Percentiles rank a stretch among this genome's conserved stretches.
These are phyloP conservation scores for Apophysomyces variabilis DNA, from an alignment of 371 early-diverging fungal species.

Conservation along the genomic window DNA sequence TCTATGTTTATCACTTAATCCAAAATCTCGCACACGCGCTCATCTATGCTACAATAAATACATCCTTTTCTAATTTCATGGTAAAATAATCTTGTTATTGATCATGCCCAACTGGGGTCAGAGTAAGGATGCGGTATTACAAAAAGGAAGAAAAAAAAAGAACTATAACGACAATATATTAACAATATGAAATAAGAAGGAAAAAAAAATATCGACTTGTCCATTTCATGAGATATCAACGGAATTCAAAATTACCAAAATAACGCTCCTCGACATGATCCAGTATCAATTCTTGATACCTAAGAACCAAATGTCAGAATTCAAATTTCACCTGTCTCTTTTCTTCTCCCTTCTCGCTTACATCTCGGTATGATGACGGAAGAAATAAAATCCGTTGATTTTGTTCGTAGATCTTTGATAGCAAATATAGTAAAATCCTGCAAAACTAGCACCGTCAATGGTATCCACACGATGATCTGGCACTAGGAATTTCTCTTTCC, in stretches of 20 bases:
- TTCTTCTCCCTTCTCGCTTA: constrained; percentile 24
- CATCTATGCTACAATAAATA: too few relatives aligned
- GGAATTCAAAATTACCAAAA: constrained; percentile 66
- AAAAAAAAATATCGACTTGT: too few relatives aligned
- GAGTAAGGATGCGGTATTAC: too few relatives aligned
- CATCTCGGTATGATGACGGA: constrained; percentile 73
- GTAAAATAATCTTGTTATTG: too few relatives aligned
- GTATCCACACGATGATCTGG: constrained; percentile 89
- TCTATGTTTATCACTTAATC: too few relatives aligned
- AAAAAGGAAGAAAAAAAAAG: too few relatives aligned
- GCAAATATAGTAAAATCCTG: constrained; percentile 95
- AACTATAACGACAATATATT: too few relatives aligned
- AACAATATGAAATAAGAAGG: too few relatives aligned
- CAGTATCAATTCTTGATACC: constrained; percentile 80
- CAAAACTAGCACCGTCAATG: constrained; percentile 92
- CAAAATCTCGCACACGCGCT: too few relatives aligned
- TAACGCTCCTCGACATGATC: constrained; percentile 59
- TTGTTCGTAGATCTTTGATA: constrained; percentile 76
- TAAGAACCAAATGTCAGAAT: neutral
- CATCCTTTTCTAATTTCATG: too few relatives aligned
- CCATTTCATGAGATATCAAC: constrained; percentile 28
- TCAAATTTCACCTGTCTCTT: neutral
- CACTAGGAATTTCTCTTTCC: constrained; percentile 96
- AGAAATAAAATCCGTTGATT: constrained; percentile 88
- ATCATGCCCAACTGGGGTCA: too few relatives aligned